Evolutionary conservation across 768 basidiomycete genomes (phyloP).

Genomic region (Clavulina sp.): DNA sequence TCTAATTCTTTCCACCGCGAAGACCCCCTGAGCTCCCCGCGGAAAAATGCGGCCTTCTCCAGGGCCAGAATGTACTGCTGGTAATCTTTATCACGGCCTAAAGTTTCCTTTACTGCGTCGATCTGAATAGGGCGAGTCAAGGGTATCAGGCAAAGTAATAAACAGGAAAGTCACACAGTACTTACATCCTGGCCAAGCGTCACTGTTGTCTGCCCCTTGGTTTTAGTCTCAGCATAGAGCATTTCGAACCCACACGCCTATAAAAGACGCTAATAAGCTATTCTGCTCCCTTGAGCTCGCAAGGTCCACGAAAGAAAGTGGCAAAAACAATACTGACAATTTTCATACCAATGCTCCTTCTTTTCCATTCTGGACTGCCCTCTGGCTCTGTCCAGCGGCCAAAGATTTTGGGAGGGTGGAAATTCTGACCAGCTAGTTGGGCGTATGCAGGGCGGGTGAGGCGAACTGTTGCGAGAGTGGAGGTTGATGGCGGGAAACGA

Average conservation of each 20-base stretch:
- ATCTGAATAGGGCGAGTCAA: constrained; percentile 22
- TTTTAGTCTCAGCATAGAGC: constrained; percentile 71
- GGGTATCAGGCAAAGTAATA: constrained; percentile 3
- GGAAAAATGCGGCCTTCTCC: constrained; percentile 53
- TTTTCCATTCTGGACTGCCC: constrained; percentile 49
- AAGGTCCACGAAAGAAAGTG: neutral
- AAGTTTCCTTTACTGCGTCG: constrained; percentile 48
- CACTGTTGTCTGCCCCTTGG: neutral
- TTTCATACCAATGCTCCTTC: constrained; percentile 85
- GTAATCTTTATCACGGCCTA: constrained; percentile 53
- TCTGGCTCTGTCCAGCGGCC: constrained; percentile 51
- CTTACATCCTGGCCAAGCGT: neutral
- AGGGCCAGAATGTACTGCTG: constrained; percentile 53
- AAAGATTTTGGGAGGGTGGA: constrained; percentile 81
- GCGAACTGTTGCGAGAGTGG: constrained; percentile 40
- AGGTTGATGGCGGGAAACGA: constrained; percentile 63
- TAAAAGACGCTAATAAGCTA: neutral
- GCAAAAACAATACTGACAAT: constrained; percentile 33
- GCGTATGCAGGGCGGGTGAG: constrained; percentile 91
- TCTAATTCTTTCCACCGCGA: constrained; percentile 58
- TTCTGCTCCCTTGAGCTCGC: neutral
- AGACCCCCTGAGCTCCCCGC: constrained; percentile 59
- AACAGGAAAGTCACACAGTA: neutral
- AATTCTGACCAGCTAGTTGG: constrained; percentile 79
- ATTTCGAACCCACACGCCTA: constrained; percentile 96